Percentiles rank a stretch among this genome's conserved stretches.
These are phyloP conservation scores for Senna siamea DNA, from an alignment of 306 rosid species.

Conservation along the genomic window DNA sequence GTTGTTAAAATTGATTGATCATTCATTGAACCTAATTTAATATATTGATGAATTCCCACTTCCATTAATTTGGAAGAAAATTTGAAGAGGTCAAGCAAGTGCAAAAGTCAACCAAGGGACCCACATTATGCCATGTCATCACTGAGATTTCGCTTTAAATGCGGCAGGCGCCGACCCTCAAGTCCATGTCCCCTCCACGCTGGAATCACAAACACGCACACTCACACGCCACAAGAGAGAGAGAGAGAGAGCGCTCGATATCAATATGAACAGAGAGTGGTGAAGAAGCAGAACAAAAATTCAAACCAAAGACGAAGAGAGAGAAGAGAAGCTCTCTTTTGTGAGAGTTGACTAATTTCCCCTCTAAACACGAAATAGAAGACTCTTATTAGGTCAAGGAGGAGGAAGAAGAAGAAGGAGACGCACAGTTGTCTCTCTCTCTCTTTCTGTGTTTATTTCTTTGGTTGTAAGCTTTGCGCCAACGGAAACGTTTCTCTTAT, in stretches of 20 bases:
- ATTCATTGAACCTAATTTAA: too few species aligned
- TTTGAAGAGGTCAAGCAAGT: not conserved
- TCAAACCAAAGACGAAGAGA: slow-evolving; percentile 4
- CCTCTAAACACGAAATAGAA: slow-evolving; percentile 32
- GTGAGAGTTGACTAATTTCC: slow-evolving; percentile 38
- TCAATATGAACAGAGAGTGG: not conserved
- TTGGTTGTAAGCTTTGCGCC: slow-evolving; percentile 43
- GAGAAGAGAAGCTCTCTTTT: not conserved
- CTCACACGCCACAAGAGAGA: not conserved
- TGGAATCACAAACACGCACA: not conserved
- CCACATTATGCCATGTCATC: slow-evolving; percentile 18
- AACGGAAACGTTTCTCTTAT: not conserved
- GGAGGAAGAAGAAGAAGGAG: not conserved
- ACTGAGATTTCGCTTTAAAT: slow-evolving; percentile 27
- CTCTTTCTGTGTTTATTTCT: not conserved
- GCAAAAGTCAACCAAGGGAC: slow-evolving; percentile 16
- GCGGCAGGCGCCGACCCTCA: slow-evolving; percentile 37
- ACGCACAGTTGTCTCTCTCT: slow-evolving; percentile 24
- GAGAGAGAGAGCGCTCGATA: not conserved
- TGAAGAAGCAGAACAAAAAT: not conserved
- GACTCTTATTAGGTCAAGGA: not conserved
- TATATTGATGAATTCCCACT: not conserved
- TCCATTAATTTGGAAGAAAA: not conserved
- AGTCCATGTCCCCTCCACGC: not conserved
- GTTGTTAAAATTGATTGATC: too few species aligned